Conservation (phyloP, 352 stramenopile species). For the Aphanomyces cochlioides region DNA sequence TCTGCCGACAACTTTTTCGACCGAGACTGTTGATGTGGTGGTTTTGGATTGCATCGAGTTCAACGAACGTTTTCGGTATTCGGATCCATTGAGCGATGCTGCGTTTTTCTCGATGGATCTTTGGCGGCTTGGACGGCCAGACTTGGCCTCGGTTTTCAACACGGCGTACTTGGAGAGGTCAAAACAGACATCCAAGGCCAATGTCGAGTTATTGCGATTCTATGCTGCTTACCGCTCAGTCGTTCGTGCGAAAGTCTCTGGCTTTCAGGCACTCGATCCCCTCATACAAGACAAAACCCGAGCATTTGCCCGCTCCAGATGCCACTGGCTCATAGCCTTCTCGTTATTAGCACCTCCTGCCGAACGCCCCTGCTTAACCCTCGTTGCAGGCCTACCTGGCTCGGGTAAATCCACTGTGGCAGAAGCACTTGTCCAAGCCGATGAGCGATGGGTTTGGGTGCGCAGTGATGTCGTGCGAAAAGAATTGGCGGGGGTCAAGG, state of each 20-base stretch:
- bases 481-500: slow-evolving; percentile 39
- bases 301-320: slow-evolving; percentile 41
- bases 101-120: slow-evolving; percentile 72
- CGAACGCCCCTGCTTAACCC: slow-evolving; percentile 49
- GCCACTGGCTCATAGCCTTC: slow-evolving; percentile 65
- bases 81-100: slow-evolving; percentile 58
- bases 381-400: slow-evolving; percentile 55
- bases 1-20: neutral
- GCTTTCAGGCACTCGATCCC: slow-evolving; percentile 60
- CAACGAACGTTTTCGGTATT: slow-evolving; percentile 73
- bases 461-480: slow-evolving; percentile 64
- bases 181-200: slow-evolving; percentile 47
- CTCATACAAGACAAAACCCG: slow-evolving; percentile 41
- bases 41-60: slow-evolving; percentile 77
- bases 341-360: slow-evolving; percentile 43
- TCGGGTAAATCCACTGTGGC: slow-evolving; percentile 64
- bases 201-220: slow-evolving; percentile 48
- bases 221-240: slow-evolving; percentile 67
- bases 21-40: slow-evolving; percentile 36
- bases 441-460: slow-evolving; percentile 52
- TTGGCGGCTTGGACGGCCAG: slow-evolving; percentile 51
- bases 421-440: slow-evolving; percentile 44
- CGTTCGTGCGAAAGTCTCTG: slow-evolving; percentile 63
- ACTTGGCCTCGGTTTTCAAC: slow-evolving; percentile 50
- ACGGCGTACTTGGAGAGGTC: slow-evolving; percentile 53